Evolutionary conservation across 106 monocot species (phyloP).

Genomic region (Platanthera zijinensis): DNA sequence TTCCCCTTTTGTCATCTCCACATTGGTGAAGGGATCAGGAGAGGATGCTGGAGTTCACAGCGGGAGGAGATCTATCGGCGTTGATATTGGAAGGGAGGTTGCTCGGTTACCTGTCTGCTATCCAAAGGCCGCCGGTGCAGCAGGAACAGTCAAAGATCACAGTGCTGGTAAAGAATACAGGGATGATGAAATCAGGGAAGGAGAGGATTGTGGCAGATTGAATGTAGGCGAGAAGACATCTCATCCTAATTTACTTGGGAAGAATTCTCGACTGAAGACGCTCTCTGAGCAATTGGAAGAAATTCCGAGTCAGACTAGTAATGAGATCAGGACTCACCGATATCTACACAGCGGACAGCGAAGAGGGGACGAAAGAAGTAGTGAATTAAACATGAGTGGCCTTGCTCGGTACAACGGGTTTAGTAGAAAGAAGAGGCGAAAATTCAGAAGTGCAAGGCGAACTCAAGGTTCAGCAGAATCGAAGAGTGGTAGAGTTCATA

Average conservation of each 20-base stretch:
- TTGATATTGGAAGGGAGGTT: slow-evolving; percentile 25
- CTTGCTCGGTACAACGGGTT: slow-evolving; percentile 19
- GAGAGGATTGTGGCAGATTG: slow-evolving; percentile 17
- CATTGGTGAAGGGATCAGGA: slow-evolving; percentile 15
- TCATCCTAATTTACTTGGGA: background rate
- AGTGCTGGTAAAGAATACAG: background rate
- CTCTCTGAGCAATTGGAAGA: slow-evolving; percentile 33
- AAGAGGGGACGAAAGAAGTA: slow-evolving; percentile 9
- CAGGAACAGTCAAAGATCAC: slow-evolving; percentile 5
- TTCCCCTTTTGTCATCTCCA: slow-evolving; percentile 31
- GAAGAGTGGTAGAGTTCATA: slow-evolving; percentile 21
- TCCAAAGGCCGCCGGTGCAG: slow-evolving; percentile 11
- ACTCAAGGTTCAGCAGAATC: slow-evolving; percentile 21
- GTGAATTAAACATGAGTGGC: slow-evolving; percentile 17
- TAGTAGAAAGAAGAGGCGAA: slow-evolving; percentile 36
- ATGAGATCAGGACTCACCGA: slow-evolving; percentile 17
- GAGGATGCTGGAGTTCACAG: slow-evolving; percentile 20
- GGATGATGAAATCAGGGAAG: slow-evolving; percentile 8
- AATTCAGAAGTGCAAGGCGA: slow-evolving; percentile 24
- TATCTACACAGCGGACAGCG: slow-evolving; percentile 4
- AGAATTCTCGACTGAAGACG: slow-evolving; percentile 13
- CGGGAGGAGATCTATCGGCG: slow-evolving; percentile 38
- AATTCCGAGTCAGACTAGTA: slow-evolving; percentile 19
- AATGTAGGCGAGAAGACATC: slow-evolving; percentile 10
- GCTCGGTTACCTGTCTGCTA: slow-evolving; percentile 27